phyloP scores from a whole-genome alignment of 2,329 filamentous ascomycete genomes.

The Colletotrichum sp. region DNA sequence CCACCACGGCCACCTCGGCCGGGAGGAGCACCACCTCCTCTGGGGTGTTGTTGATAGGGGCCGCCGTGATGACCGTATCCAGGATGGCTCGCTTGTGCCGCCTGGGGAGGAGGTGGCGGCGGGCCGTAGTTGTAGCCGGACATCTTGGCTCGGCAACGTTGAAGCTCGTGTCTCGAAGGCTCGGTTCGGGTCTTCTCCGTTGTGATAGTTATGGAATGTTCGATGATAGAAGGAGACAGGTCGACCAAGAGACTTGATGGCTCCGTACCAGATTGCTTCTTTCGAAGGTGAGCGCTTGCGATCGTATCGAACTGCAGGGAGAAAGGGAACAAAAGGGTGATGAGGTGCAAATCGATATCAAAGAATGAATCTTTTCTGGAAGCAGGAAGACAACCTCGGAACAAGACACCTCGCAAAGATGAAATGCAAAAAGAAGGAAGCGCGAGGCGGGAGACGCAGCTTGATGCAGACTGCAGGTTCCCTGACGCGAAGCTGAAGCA shows the following conservation, averaged over 20 bases:
- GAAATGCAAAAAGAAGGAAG: not conserved
- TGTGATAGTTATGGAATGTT: not conserved
- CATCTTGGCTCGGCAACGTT: conserved; percentile 36
- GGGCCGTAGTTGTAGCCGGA: conserved; percentile 60
- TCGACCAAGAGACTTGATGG: not conserved
- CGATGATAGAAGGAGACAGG: not conserved
- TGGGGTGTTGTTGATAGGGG: conserved; percentile 39
- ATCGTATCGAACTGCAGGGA: not conserved
- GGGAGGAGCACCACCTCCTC: conserved; percentile 38
- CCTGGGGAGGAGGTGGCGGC: conserved; percentile 51
- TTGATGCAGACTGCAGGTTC: conserved; percentile 3
- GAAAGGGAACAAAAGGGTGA: not conserved
- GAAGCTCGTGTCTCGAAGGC: not conserved
- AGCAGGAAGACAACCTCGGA: not conserved
- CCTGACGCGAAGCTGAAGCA: conserved; percentile 9
- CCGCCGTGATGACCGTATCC: conserved; percentile 45
- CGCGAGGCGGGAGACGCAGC: not conserved
- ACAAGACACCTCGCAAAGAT: not conserved
- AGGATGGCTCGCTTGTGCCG: conserved; percentile 33
- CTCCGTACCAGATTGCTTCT: not conserved
- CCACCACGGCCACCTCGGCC: conserved; percentile 44
- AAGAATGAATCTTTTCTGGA: not conserved
- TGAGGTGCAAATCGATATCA: not conserved
- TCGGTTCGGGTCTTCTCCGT: not conserved
- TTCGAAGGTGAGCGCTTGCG: not conserved